Evolutionary conservation across 176 grass and related monocot species (phyloP).

Genomic region (Musa troglodytarum): DNA sequence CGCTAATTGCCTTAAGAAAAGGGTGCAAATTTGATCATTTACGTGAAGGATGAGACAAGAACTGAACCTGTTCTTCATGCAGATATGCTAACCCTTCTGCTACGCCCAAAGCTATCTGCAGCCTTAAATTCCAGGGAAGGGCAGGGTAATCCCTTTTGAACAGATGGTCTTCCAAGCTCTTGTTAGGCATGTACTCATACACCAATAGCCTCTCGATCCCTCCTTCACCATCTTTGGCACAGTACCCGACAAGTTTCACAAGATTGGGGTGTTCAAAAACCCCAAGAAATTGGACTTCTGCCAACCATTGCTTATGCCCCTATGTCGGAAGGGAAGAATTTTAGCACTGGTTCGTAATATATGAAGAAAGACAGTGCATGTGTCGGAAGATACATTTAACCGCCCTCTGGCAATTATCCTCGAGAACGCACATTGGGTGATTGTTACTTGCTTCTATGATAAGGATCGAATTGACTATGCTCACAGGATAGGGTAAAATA

Average conservation of each 20-base stretch:
- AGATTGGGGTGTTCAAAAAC: constrained; percentile 6
- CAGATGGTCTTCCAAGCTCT: constrained; percentile 7
- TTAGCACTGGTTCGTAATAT: neutral
- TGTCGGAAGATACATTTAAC: neutral
- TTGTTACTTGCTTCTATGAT: too few species aligned
- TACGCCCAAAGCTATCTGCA: constrained; percentile 2
- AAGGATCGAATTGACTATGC: neutral
- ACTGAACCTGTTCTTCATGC: neutral
- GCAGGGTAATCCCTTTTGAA: neutral
- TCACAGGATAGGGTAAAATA: neutral
- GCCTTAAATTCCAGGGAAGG: constrained; percentile 6
- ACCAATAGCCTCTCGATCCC: constrained; percentile 8
- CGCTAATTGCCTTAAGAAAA: neutral
- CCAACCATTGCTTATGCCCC: constrained; percentile 3
- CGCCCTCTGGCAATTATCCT: neutral
- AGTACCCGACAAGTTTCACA: constrained; percentile 3
- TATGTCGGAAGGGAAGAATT: neutral
- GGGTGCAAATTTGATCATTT: neutral
- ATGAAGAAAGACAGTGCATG: neutral
- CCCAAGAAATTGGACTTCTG: constrained; percentile 2
- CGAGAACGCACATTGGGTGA: too few species aligned
- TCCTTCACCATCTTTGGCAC: neutral
- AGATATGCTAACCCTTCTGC: neutral
- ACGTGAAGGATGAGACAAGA: neutral
- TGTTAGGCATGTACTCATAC: constrained; percentile 7